Evolutionary conservation across 805 yeast genomes (phyloP).

Genomic region (Candida peoriensis): DNA sequence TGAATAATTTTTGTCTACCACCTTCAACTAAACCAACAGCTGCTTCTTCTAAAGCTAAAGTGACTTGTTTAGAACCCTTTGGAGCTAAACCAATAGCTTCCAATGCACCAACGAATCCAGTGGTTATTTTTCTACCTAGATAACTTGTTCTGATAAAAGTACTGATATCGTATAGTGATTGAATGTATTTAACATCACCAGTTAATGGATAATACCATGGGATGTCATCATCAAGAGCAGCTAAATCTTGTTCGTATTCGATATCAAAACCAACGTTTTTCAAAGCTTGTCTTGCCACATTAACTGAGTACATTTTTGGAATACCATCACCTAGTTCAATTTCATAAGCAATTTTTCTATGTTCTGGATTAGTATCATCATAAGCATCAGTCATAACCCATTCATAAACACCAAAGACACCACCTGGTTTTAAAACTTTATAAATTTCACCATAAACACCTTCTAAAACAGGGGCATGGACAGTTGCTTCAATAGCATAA

Average conservation of each 20-base stretch:
- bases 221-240: conserved; percentile 71
- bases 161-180: conserved; percentile 67
- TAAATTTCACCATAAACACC: conserved; percentile 94
- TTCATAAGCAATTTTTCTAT: conserved; percentile 93
- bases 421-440: conserved; percentile 96
- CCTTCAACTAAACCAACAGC: conserved; percentile 94
- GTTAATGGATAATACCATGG: conserved; percentile 98
- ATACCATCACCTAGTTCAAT: conserved; percentile 98
- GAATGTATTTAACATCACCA: conserved; percentile 89
- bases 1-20: conserved; percentile 83
- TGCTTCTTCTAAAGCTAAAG: conserved; percentile 92
- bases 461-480: conserved; percentile 93
- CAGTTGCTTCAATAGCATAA: conserved; percentile 97
- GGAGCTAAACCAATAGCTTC: conserved; percentile 89
- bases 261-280: conserved; percentile 83
- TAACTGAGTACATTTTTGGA: conserved; percentile 87
- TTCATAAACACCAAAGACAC: conserved; percentile 95
- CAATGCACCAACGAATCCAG: conserved; percentile 70
- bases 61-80: conserved; percentile 84
- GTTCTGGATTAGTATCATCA: conserved; percentile 82
- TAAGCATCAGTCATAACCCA: conserved; percentile 98
- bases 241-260: conserved; percentile 72
- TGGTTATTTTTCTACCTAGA: conserved; percentile 83
- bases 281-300: conserved; percentile 86
- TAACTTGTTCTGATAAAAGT: conserved; percentile 86